Evolutionary conservation across 345 rosid genomes (phyloP).

Genomic region (Euphorbia pulcherrima): DNA sequence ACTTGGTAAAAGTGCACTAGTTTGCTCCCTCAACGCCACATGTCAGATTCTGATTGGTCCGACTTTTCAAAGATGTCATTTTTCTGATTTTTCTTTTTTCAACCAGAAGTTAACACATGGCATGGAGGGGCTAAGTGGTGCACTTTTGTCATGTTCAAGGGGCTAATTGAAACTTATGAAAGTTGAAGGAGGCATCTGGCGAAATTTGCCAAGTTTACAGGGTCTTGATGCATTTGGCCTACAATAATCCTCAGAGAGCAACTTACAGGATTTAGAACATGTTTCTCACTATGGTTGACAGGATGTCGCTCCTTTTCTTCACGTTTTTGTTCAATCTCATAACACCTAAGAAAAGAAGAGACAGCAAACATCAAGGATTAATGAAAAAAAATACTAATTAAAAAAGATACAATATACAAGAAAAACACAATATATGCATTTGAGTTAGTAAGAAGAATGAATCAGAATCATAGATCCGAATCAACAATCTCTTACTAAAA

Average conservation of each 20-base stretch:
- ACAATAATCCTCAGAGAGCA: slow-evolving; percentile 5
- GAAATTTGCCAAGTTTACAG: too few species aligned
- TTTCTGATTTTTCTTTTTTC: too few species aligned
- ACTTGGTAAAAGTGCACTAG: too few species aligned
- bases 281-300: slow-evolving; percentile 64
- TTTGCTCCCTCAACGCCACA: too few species aligned
- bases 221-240: too few species aligned
- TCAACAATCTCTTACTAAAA: not conserved
- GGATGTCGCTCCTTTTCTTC: slow-evolving; percentile 91
- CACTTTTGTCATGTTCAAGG: too few species aligned
- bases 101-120: too few species aligned
- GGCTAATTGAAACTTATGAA: too few species aligned
- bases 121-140: too few species aligned
- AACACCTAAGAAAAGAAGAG: slow-evolving; percentile 56
- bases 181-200: too few species aligned
- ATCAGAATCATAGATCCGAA: not conserved
- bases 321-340: slow-evolving; percentile 74
- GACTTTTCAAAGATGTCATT: too few species aligned
- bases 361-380: slow-evolving; percentile 7
- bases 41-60: too few species aligned
- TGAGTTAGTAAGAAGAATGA: not conserved
- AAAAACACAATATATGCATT: not conserved
- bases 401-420: not conserved
- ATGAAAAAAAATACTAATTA: not conserved
- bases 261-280: slow-evolving; percentile 72